Evolutionary conservation across 352 stramenopile genomes (phyloP).

Genomic region (Globisporangium paroecandrum): DNA sequence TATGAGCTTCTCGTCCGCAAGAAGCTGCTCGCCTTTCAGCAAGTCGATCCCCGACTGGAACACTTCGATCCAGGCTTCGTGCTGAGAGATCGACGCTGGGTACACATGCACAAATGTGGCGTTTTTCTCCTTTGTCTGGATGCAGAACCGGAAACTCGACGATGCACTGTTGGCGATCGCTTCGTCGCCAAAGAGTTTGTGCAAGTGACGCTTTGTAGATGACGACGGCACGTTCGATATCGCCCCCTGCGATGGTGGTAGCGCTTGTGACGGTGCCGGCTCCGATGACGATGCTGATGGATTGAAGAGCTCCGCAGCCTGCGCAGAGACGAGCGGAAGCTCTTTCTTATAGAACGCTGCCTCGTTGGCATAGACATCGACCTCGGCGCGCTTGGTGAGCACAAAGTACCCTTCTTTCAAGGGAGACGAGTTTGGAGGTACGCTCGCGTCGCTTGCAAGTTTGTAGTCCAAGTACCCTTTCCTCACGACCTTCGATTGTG

Average conservation of each 20-base stretch:
- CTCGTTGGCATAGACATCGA: constrained; percentile 47
- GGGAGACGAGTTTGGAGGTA: constrained; percentile 16
- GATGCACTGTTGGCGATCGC: background rate
- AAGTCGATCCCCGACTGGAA: constrained; percentile 40
- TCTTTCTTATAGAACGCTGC: constrained; percentile 33
- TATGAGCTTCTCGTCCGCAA: constrained; percentile 50
- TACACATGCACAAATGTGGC: constrained; percentile 37
- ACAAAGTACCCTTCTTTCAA: constrained; percentile 34
- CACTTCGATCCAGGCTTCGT: constrained; percentile 36
- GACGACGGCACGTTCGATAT: background rate
- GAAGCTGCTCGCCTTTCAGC: constrained; percentile 47
- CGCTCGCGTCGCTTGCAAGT: background rate
- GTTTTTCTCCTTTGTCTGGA: constrained; percentile 17
- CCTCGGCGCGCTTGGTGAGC: constrained; percentile 24
- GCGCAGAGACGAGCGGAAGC: constrained; percentile 20
- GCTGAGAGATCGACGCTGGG: constrained; percentile 32
- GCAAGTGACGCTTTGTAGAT: constrained; percentile 16
- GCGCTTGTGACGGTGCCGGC: background rate
- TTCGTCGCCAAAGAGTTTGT: constrained; percentile 23
- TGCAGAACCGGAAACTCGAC: constrained; percentile 1
- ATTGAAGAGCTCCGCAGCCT: constrained; percentile 31
- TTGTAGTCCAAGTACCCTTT: constrained; percentile 22
- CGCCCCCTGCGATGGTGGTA: background rate
- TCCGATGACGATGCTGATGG: background rate
- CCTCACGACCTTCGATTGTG: background rate